Percentiles rank a stretch among this genome's conserved stretches.
Conservation (phyloP, 306 rosid genomes). For the Senna tora region DNA sequence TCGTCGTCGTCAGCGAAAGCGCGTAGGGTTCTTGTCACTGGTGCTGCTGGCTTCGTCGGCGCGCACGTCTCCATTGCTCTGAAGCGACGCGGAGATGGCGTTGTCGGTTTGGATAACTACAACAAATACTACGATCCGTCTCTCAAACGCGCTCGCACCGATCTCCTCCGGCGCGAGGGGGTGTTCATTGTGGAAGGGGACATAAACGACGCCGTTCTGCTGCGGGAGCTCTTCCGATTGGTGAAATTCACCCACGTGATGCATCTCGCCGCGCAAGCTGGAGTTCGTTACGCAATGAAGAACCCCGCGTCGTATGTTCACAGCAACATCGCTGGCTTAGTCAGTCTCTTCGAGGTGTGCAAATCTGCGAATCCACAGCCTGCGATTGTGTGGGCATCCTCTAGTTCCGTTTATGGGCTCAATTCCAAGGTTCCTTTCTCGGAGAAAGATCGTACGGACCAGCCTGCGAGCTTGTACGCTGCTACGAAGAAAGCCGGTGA, state of each 20-base stretch:
- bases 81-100: conserved; percentile 45
- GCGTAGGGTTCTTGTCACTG: conserved; percentile 40
- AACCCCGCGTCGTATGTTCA: conserved; percentile 46
- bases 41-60: conserved; percentile 53
- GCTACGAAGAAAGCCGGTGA: conserved; percentile 54
- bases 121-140: conserved; percentile 40
- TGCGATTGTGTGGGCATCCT: conserved; percentile 49
- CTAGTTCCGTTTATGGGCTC: conserved; percentile 51
- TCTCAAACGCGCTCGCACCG: conserved; percentile 39
- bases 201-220: conserved; percentile 30
- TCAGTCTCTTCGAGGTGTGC: conserved; percentile 39
- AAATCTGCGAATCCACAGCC: conserved; percentile 48
- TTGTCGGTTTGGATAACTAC: conserved; percentile 51
- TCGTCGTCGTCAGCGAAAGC: not conserved
- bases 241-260: conserved; percentile 47
- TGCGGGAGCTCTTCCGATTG: conserved; percentile 34
- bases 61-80: conserved; percentile 44
- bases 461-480: conserved; percentile 49
- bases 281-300: conserved; percentile 48
- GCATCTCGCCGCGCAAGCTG: conserved; percentile 55
- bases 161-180: conserved; percentile 29
- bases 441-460: conserved; percentile 48
- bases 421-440: conserved; percentile 48
- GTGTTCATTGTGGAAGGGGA: conserved; percentile 44
- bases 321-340: conserved; percentile 51